These are phyloP conservation scores for Proliferodiscus dingleyae DNA, from an alignment of 2,329 filamentous ascomycete species.

Conservation along the genomic window DNA sequence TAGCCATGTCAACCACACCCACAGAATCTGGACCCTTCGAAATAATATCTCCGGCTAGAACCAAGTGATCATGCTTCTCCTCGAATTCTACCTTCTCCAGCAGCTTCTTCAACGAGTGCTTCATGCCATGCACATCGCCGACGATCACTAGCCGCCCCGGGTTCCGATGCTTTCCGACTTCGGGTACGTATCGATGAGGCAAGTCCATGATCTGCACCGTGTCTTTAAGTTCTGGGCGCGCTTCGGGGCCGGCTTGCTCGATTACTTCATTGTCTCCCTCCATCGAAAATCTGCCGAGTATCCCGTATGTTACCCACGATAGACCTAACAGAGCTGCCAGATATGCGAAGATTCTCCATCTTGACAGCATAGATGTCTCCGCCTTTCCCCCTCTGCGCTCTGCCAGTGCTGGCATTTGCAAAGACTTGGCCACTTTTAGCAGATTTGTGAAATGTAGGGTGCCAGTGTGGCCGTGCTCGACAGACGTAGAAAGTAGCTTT, in stretches of 20 bases:
- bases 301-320: neutral
- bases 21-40: conserved; percentile 81
- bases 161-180: conserved; percentile 33
- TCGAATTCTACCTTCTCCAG: conserved; percentile 64
- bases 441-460: too few relatives aligned
- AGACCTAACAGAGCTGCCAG: neutral
- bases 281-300: neutral
- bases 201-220: conserved; percentile 28
- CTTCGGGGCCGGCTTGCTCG: conserved; percentile 16
- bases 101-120: conserved; percentile 58
- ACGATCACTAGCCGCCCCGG: conserved; percentile 68
- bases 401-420: too few relatives aligned
- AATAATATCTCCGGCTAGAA: conserved; percentile 75
- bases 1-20: conserved; percentile 67
- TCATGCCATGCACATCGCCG: conserved; percentile 91
- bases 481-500: too few relatives aligned
- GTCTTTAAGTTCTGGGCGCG: conserved; percentile 20
- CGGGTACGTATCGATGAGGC: conserved; percentile 24
- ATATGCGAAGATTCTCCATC: too few relatives aligned
- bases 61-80: conserved; percentile 61
- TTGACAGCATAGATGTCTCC: too few relatives aligned
- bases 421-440: too few relatives aligned
- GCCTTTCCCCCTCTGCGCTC: too few relatives aligned
- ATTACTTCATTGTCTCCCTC: neutral
- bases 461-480: too few relatives aligned